These are phyloP conservation scores for Tulasnella sp. DNA, from an alignment of 768 basidiomycete genomes.

Conservation along the genomic window DNA sequence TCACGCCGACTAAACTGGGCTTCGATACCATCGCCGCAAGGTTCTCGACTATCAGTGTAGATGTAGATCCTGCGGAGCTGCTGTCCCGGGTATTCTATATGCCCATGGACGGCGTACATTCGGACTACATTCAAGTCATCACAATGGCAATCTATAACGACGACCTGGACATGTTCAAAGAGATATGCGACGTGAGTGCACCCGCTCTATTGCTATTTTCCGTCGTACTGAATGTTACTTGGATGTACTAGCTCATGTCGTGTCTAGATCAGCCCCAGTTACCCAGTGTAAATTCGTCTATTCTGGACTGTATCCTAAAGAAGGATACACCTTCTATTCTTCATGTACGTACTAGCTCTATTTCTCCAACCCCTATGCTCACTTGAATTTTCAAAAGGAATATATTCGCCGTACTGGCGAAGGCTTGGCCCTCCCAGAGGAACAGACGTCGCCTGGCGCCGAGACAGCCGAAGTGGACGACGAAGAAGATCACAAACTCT, in stretches of 20 bases:
- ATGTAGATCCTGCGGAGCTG: constrained; percentile 31
- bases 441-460: constrained; percentile 24
- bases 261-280: not conserved
- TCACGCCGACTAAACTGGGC: constrained; percentile 27
- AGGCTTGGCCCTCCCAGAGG: constrained; percentile 19
- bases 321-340: constrained; percentile 40
- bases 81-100: constrained; percentile 22
- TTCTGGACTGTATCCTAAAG: constrained; percentile 27
- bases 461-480: constrained; percentile 27
- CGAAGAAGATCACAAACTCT: constrained; percentile 27
- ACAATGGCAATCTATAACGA: not conserved
- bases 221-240: constrained; percentile 18
- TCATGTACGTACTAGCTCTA: constrained; percentile 24
- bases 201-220: not conserved
- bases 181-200: constrained; percentile 5
- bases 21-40: constrained; percentile 45
- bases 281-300: not conserved
- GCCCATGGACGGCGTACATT: constrained; percentile 29
- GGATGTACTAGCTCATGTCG: constrained; percentile 32
- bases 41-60: constrained; percentile 34
- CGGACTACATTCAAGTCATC: constrained; percentile 23
- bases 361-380: not conserved
- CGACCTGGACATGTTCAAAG: not conserved
- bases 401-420: constrained; percentile 42
- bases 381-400: constrained; percentile 22